A percentile compares a stretch with the other conserved stretches of the same genome.
Evolutionary conservation across 108 stramenopile genomes (phyloP).

Genomic region (Fragilaria radians): DNA sequence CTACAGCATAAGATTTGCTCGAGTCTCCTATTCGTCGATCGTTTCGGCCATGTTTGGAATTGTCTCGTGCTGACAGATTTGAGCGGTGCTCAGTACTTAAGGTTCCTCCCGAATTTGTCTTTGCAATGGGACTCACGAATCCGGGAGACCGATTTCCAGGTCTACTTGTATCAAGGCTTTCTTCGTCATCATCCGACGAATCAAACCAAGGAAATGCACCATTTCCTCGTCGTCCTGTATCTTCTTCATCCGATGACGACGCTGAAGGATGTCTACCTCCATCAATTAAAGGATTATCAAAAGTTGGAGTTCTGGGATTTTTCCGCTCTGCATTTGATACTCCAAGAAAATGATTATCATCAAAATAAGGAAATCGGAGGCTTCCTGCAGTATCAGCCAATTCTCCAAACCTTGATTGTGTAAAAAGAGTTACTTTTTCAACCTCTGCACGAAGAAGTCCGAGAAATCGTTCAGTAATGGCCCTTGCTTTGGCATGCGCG

Average conservation of each 20-base stretch:
- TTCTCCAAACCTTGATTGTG: conserved; percentile 57
- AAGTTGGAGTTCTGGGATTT: conserved; percentile 16
- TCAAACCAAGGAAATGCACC: conserved; percentile 28
- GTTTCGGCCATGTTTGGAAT: neutral
- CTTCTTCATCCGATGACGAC: conserved; percentile 46
- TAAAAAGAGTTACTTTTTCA: conserved; percentile 67
- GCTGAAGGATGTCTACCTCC: conserved; percentile 54
- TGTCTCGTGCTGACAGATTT: neutral
- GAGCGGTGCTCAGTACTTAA: neutral
- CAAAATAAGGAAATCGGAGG: conserved; percentile 44
- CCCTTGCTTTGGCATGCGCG: conserved; percentile 58
- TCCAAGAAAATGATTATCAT: conserved; percentile 11
- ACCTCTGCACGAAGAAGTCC: conserved; percentile 65
- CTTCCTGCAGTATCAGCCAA: conserved; percentile 75
- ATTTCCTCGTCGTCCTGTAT: neutral
- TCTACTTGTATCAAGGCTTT: neutral
- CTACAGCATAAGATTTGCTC: conserved; percentile 30
- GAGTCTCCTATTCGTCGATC: neutral
- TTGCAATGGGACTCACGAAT: neutral
- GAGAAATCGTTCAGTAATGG: conserved; percentile 59
- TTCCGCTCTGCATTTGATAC: neutral
- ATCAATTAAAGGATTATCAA: conserved; percentile 49
- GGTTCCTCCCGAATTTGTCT: neutral
- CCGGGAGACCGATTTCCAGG: neutral
- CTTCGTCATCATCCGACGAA: conserved; percentile 27